Evolutionary conservation across 106 monocot species (phyloP), one percentile per base, ranked within the genome.

Genomic region (Iris macrosiphon): DNA sequence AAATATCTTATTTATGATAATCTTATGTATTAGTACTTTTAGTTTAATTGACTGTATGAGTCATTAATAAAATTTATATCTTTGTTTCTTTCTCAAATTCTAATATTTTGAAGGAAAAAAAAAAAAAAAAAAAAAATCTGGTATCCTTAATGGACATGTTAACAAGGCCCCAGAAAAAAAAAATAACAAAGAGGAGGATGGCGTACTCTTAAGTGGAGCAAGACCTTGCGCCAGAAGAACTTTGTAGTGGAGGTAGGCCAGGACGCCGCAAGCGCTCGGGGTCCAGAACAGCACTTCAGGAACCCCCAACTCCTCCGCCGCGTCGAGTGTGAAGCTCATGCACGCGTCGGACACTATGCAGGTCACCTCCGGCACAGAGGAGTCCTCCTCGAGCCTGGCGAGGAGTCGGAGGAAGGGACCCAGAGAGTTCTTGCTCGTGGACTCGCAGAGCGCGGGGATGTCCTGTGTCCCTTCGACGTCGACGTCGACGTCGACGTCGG

Each of bases 241-340:
- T 14, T 33, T 15, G 13, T 42, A 43, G 9, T 64, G 38, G 16
- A 42, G 12, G 15, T 41, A 52, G 1, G 52, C 52, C 29, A 52
- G 25, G 21, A n/a, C 52, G 12, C 64, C 64, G 30, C 64, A 53
- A 7, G 64, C 64, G 19, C 64, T 64, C 2, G 52, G 3, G 5
- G 64, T 52, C 52, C 64, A 52, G 3, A 64, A 53, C n/a, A 64
- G 30, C 1, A 64, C 40, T 4, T 64, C 53, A 28, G 64, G 64
- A 19, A 64, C 22, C 6, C 64, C 64, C 11, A 64, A 7, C 30
- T 64, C 64, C 4, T 25, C 52, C 2, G 64, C 53, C 12, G 42
- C 64, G 25, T 64, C 40, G 2, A 64, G 53, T 4, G 50, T 64
- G 37, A 63, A 63, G 28, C 35, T 50, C 63, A 51, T 63, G 16